phyloP scores from a whole-genome alignment of 2,329 filamentous ascomycete species.

The Epichloe baconii region DNA sequence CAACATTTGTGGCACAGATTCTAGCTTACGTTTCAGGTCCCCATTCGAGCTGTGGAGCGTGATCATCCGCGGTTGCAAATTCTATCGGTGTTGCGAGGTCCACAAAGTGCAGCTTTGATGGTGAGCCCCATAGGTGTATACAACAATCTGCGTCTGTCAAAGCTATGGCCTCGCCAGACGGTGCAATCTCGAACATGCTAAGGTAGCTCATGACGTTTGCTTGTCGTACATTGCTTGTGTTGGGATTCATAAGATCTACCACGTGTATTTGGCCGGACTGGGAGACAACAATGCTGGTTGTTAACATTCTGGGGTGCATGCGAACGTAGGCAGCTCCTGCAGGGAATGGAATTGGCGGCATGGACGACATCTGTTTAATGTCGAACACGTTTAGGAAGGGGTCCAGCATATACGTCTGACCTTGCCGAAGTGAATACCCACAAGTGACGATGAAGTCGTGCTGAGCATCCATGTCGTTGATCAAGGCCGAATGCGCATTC shows the following conservation, averaged over 20 bases:
- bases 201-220: constrained; percentile 65
- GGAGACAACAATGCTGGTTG: constrained; percentile 86
- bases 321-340: constrained; percentile 87
- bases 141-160: constrained; percentile 67
- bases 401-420: constrained; percentile 65
- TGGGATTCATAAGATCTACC: constrained; percentile 88
- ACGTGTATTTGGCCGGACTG: constrained; percentile 90
- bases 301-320: constrained; percentile 92
- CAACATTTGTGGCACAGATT: neutral
- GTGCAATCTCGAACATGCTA: constrained; percentile 71
- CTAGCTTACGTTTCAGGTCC: constrained; percentile 50
- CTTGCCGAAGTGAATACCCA: constrained; percentile 74
- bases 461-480: constrained; percentile 96
- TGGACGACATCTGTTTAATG: constrained; percentile 74
- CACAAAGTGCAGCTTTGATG: constrained; percentile 73
- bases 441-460: constrained; percentile 93
- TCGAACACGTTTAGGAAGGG: constrained; percentile 93
- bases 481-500: constrained; percentile 76
- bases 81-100: constrained; percentile 69
- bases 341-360: constrained; percentile 85
- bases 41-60: constrained; percentile 51
- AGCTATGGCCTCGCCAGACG: constrained; percentile 74
- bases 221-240: constrained; percentile 74
- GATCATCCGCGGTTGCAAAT: constrained; percentile 54
- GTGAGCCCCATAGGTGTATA: constrained; percentile 81